Conservation (phyloP, 2,329 filamentous ascomycete species). For the Aspergillus tamarii region DNA sequence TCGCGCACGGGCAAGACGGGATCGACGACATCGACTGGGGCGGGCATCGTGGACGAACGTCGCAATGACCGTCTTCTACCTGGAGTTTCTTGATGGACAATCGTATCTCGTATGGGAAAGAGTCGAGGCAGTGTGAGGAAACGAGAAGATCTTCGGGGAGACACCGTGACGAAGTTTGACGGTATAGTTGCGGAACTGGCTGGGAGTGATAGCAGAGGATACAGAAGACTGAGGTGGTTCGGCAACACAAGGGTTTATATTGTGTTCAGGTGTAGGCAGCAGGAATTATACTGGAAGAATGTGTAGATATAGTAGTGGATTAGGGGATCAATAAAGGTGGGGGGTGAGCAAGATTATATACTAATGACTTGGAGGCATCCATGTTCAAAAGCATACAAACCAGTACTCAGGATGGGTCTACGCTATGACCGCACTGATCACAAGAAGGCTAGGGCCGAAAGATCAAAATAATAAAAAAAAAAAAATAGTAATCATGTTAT, state of each 20-base stretch:
- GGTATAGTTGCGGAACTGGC: neutral
- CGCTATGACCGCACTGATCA: slow-evolving; percentile 26
- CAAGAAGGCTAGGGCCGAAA: slow-evolving; percentile 9
- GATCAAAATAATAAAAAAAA: neutral
- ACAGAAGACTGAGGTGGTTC: slow-evolving; percentile 5
- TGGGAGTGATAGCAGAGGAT: neutral
- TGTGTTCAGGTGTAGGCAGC: neutral
- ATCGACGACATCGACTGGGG: slow-evolving; percentile 28
- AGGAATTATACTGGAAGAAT: neutral
- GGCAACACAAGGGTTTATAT: neutral
- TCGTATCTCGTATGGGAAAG: slow-evolving; percentile 22
- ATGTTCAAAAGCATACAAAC: slow-evolving; percentile 5
- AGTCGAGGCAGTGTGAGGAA: slow-evolving; percentile 24
- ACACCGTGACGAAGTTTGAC: slow-evolving; percentile 33
- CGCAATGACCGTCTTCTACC: slow-evolving; percentile 24
- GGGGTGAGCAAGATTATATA: slow-evolving; percentile 11
- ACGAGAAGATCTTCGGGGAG: slow-evolving; percentile 30
- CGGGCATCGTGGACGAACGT: slow-evolving; percentile 37
- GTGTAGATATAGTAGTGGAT: neutral
- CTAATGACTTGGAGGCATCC: slow-evolving; percentile 18
- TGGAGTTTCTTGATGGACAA: slow-evolving; percentile 21
- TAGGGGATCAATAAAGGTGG: neutral
- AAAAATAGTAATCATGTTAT: neutral
- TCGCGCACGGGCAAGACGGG: slow-evolving; percentile 37
- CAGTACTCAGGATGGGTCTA: neutral